phyloP scores from a whole-genome alignment of 1,284 basidiomycete species.

The Irpex rosettiformis region DNA sequence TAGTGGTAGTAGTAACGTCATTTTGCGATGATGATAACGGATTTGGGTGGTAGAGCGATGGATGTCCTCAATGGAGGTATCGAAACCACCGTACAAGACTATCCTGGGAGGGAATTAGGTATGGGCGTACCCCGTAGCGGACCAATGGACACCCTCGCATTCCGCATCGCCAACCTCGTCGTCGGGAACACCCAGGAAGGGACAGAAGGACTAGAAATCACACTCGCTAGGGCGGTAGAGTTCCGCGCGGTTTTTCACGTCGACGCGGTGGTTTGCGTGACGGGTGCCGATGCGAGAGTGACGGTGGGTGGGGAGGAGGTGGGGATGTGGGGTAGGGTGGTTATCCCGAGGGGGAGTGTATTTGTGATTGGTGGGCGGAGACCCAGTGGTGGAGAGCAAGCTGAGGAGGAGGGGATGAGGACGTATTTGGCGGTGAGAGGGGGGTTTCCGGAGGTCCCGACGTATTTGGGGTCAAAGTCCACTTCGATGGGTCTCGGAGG shows the following conservation, averaged over 20 bases:
- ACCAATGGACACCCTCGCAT: conserved; percentile 61
- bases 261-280: conserved; percentile 50
- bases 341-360: conserved; percentile 44
- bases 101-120: conserved; percentile 54
- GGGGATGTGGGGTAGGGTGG: conserved; percentile 47
- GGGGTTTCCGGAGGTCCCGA: conserved; percentile 57
- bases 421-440: conserved; percentile 56
- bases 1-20: conserved; percentile 8
- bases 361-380: too few species aligned
- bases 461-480: conserved; percentile 60
- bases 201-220: conserved; percentile 59
- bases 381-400: too few species aligned
- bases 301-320: conserved; percentile 38
- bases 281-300: conserved; percentile 47
- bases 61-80: conserved; percentile 58
- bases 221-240: conserved; percentile 18
- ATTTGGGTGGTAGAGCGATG: conserved; percentile 42
- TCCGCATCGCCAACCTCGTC: conserved; percentile 57
- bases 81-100: conserved; percentile 62
- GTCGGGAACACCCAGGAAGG: conserved; percentile 53
- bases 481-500: conserved; percentile 62
- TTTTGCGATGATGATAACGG: too few species aligned
- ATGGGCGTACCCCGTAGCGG: conserved; percentile 68
- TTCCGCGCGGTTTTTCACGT: conserved; percentile 41
- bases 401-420: conserved; percentile 42